Base-by-base conservation (phyloP, 805 yeast genomes). In the Candida peoriensis region DNA sequence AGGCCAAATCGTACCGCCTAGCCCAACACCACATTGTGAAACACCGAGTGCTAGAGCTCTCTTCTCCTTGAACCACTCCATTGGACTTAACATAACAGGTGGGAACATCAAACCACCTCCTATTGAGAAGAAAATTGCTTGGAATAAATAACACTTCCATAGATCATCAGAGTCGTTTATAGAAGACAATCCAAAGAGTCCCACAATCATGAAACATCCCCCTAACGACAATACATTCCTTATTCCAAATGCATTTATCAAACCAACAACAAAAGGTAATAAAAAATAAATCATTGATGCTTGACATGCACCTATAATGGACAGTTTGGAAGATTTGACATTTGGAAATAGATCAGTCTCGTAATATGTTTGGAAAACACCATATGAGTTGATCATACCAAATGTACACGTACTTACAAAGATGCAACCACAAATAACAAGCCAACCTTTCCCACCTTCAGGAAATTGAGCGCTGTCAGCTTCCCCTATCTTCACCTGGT, bases 41-140 rank as follows among this genome's bases (percentile, higher is more conserved):
- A 70, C 52, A 9, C 79, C 78, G 44, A 67, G 50, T 1, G 77
- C 74, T 13, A 64, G 55, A 1, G 81, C 78, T 47, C 88, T 64
- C 40, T 63, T 76, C 42, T 70, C 75, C 28, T 72, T 59, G 55
- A 82, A 82, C 81, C 84, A 81, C 37, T 79, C 87, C 0, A 86
- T 84, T 15, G 82, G 51, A 7, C 80, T 55, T 8, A 76, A 68
- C 24, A 78, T 58, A 6, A 74, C 75, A 1, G 88, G 79, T 5
- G 78, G 63, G 32, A 75, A 71, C 23, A 76, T 58, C 7, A 76
- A 48, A 0, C 82, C 76, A 8, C 36, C 25, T 4, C 54, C 54
- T 13, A 49, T 19, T 3, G 50, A 34, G 33, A 44, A 46, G 36
- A 49, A 36, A 5, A 49, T 30, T 1, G 46, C 52, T 32, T 49